Evolutionary conservation across 1,284 basidiomycete genomes (phyloP), one percentile per base, ranked within the genome.

Genomic region (Sanghuangporus sanghuang): DNA sequence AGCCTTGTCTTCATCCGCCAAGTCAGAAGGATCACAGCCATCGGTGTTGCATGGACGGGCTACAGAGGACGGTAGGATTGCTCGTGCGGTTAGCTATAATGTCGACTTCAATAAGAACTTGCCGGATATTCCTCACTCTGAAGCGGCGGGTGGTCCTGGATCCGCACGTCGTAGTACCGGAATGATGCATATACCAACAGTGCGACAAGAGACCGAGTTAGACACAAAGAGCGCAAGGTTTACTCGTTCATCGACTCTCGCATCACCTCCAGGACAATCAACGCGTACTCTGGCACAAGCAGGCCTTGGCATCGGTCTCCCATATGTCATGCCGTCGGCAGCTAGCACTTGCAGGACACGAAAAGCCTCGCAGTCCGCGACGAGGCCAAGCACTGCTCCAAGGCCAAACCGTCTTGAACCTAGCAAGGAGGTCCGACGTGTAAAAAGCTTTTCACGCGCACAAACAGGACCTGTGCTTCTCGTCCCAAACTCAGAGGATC

Each of bases 21-120:
- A 64, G 42, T 61, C 67, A 38, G 62, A 66, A 21, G 59, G 58
- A 38, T 67, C 64, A 42, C 64, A 67, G 72, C 40, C 62, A 71
- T n/a, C 73, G 67, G 65, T 69, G 69, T 54, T 67, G 59, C 62
- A 50, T 60, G 63, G 36, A 64, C 68, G 44, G 66, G 67, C 48
- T 61, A 73, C 73, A 64, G 74, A 78, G 62, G 66, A 72, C 38
- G 72, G 73, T 46, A 32, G 69, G 5, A 65, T 72, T 61, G 42
- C 40, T 59, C 64, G 64, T 42, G 67, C 61, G 40, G 56, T 36
- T 65, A 63, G 48, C 66, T 59, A 46, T 50, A 71, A 72, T n/a
- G 67, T 76, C 62, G 70, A 81, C 44, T 27, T 53, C 39, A 82
- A 90, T 68, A 90, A 90, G 71, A 84, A 83, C 11, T 80, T 90